Evolutionary conservation across 208 protist species (phyloP), one percentile per base, ranked within the genome.

Genomic region (Leishmania amazonensis): DNA sequence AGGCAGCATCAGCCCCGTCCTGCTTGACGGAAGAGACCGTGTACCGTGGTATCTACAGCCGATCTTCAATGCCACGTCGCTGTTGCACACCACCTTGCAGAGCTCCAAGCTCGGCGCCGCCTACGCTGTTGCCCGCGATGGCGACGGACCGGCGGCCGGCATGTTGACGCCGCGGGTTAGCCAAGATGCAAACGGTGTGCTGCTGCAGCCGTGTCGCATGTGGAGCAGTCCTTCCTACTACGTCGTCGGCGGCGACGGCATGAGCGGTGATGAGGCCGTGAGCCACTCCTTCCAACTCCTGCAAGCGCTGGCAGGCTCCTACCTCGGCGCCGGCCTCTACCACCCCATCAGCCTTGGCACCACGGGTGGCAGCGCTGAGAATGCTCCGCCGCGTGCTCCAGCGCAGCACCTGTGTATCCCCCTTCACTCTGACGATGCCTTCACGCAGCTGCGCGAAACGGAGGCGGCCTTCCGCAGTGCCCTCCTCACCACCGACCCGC

Each of bases 11-110:
- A 62, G 42, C 75, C 15, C 57, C 38, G 8, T 51, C 7, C 64
- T 35, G 6, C 75, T 84, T 24, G 81, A 84, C 31, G 81, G 79
- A 21, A 58, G 54, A n/a, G 81, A 81, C 35, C 76, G 71, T 4
- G 81, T 85, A 58, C 81, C 81, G 72, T 85, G 81, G 81, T 81
- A 78, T 47, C 81, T 85, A 71, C 81, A 75, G 51, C 81, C 81
- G 51, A 68, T 85, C 6, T 72, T 85, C 38, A 85, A 81, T 42
- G 58, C 71, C 42, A 51, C 58, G 77, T 72, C 81, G 4, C 77
- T 85, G 40, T 24, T 81, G 31, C 77, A 78, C 21, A 45, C 71
- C 11, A 49, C 81, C 4, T 78, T 85, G 51, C 81, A 85, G 62
- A 78, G 71, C 77, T 81, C 81, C 19, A 77, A 74, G 70, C 76